These are phyloP conservation scores for Funneliformis mosseae DNA, from an alignment of 192 early-diverging fungal species.

Conservation along the genomic window DNA sequence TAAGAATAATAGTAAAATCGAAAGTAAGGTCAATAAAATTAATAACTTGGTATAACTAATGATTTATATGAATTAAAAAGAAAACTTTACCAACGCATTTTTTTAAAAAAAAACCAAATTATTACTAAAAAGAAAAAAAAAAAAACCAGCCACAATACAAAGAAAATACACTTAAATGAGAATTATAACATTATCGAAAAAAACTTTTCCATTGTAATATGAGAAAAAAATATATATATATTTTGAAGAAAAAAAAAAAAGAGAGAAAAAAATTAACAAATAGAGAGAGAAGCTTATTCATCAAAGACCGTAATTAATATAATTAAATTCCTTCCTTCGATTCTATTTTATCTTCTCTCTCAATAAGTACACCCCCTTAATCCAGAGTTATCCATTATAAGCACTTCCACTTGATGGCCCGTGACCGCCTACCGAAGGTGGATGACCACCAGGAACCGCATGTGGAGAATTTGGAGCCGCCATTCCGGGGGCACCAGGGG, in stretches of 20 bases:
- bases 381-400: neutral
- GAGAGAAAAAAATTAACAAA: neutral
- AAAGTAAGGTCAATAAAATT: neutral
- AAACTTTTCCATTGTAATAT: neutral
- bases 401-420: neutral
- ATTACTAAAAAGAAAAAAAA: neutral
- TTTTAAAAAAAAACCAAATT: neutral
- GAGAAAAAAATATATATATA: neutral
- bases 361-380: neutral
- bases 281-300: neutral
- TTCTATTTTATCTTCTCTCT: neutral
- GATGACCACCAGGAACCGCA: neutral
- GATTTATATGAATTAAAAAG: neutral
- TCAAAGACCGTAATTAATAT: neutral
- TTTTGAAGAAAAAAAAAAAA: neutral
- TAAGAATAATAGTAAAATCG: neutral
- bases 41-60: neutral
- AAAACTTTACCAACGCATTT: neutral
- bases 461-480: neutral
- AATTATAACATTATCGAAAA: neutral
- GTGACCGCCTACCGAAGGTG: slow-evolving; percentile 1
- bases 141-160: neutral
- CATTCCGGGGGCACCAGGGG: slow-evolving; percentile 1
- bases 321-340: neutral
- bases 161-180: no score